Evolutionary conservation across 2,329 filamentous ascomycete species (phyloP), one percentile per base, ranked within the genome.

Genomic region (Colletotrichum musae): DNA sequence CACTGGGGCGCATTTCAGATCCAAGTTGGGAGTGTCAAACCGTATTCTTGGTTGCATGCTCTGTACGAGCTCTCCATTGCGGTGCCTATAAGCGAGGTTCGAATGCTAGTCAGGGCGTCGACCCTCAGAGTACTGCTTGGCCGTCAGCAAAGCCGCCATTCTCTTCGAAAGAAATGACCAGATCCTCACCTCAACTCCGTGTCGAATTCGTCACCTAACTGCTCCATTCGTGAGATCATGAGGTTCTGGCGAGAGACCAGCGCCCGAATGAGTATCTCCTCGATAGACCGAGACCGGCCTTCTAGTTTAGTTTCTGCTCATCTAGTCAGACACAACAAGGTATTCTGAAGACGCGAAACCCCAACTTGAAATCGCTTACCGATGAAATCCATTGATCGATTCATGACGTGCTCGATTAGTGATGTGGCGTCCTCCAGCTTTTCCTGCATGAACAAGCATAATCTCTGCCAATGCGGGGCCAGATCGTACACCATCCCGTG

Each of bases 21-120:
- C 41, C 6, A 15, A 1, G 36, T 24, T 53, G 48, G 7, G 21
- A 32, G 15, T 1, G 24, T 28, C 73, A 71, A 72, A 82, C 81
- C 82, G 5, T 26, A 56, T 53, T 83, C 77, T 1, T 16, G n/a
- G 5, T 72, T 80, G 53, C 77, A 78, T 1, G 10, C 60, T 5
- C 51, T 57, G 43, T 84, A 84, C 0, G 79, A 71, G 0, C 24
- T 18, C 41, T 81, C 75, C 81, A 85, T 81, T 0, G 74, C 72
- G 59, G 75, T 64, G 0, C 80, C 80, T 4, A 83, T 77, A 12
- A 80, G 73, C 0, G 82, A 83, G 2, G 77, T 84, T 16, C 75
- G 74, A 16, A 83, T 74, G 6, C 79, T 74, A 0, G 81, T 79
- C 4, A 84, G 71, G 0, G 75, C 75, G 51, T 81, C 75, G 4